Evolutionary conservation across 192 early-diverging fungal genomes (phyloP).

Genomic region (Linderina pennispora): DNA sequence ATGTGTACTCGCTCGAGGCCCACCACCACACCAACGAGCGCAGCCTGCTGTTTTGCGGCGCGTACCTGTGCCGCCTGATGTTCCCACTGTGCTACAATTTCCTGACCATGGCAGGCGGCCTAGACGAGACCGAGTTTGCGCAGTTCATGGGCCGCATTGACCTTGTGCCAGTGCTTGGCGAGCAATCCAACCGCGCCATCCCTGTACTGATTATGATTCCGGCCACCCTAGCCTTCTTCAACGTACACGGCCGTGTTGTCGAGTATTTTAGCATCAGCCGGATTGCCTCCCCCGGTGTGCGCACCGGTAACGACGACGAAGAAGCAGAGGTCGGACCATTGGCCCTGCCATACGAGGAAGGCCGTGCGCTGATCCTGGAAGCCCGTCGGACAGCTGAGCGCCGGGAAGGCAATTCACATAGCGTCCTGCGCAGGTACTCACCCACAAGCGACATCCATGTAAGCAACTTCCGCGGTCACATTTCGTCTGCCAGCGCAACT

Average conservation of each 20-base stretch:
- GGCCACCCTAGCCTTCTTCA: conserved; percentile 66
- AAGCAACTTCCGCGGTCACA: conserved; percentile 10
- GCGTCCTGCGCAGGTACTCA: conserved; percentile 15
- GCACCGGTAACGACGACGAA: conserved; percentile 19
- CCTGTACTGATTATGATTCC: conserved; percentile 82
- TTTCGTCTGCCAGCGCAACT: conserved; percentile 4
- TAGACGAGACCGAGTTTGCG: conserved; percentile 49
- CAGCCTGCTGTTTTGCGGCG: conserved; percentile 87
- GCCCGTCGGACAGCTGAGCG: conserved; percentile 39
- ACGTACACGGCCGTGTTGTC: conserved; percentile 77
- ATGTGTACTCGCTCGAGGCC: conserved; percentile 81
- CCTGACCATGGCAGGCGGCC: conserved; percentile 58
- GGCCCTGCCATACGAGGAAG: conserved; percentile 41
- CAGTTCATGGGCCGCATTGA: conserved; percentile 76
- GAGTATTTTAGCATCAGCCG: conserved; percentile 51
- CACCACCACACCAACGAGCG: conserved; percentile 92
- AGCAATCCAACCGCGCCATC: conserved; percentile 79
- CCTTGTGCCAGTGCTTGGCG: conserved; percentile 86
- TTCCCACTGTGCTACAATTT: conserved; percentile 94
- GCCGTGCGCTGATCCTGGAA: conserved; percentile 35
- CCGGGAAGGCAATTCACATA: conserved; percentile 18
- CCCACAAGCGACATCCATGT: conserved; percentile 11
- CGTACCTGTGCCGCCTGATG: conserved; percentile 80
- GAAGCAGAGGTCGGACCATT: conserved; percentile 35
- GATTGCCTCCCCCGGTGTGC: conserved; percentile 1